phyloP scores from a whole-genome alignment of 2,329 filamentous ascomycete species.

The Sclerotinia borealis region DNA sequence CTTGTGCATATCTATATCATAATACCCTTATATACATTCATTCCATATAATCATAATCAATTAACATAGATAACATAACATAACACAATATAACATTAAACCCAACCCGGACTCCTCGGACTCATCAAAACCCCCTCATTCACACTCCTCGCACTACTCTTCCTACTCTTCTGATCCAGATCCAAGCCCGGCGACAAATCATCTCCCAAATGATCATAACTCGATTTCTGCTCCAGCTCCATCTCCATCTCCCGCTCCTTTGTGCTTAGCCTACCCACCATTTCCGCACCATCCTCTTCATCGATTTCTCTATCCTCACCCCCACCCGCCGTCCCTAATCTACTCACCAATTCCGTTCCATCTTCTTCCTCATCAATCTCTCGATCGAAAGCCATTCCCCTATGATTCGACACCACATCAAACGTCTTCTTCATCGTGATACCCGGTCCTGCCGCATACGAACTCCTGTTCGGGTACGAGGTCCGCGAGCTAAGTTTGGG shows the following conservation, averaged over 20 bases:
- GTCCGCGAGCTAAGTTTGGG: not conserved
- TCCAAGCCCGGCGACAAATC: not conserved
- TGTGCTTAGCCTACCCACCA: not conserved
- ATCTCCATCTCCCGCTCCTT: not conserved
- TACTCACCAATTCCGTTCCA: too few species aligned
- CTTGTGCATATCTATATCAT: too few species aligned
- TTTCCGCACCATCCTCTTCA: not conserved
- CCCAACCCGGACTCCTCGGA: not conserved
- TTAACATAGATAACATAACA: not conserved
- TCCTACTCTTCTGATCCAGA: too few species aligned
- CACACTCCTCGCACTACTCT: not conserved
- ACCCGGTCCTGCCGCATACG: not conserved
- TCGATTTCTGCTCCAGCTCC: not conserved
- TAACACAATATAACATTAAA: not conserved
- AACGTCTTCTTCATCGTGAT: not conserved
- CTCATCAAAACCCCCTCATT: not conserved
- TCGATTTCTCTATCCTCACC: not conserved
- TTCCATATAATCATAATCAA: too few species aligned
- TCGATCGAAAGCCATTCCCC: not conserved
- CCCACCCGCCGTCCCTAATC: not conserved
- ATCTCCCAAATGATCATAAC: not conserved
- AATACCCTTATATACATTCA: too few species aligned
- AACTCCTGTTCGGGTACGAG: not conserved
- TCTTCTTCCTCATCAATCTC: too few species aligned
- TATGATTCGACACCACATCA: not conserved